Base-by-base conservation (phyloP, 2,329 filamentous ascomycete species). In the Pseudogymnoascus sp. region DNA sequence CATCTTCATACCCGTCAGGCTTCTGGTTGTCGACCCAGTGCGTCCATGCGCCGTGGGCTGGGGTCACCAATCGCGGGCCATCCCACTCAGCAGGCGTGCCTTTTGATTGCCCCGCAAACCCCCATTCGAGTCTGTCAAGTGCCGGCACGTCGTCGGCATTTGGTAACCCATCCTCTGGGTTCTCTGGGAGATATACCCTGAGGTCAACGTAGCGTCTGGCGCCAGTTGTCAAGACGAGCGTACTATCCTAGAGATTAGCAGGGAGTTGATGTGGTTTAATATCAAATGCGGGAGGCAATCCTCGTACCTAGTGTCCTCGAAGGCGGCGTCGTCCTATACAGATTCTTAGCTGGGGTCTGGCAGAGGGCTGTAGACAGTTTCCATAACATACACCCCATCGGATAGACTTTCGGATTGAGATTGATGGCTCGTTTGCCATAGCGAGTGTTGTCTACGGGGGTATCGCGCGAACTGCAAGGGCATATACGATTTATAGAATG, bases 211-310 rank as follows among this genome's bases (percentile, higher is more conserved):
- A 69, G 28, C 65, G 63, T 34, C 59, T 57, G 14, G 58, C 59
- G 35, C 63, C 64, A 18, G 65, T 67, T 18, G 65, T 68, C 25
- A 69, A 61, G 47, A 68, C 66, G 16, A 68, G 60, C n/a, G 66
- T 68, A 57, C 60, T 61, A n/a, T 4, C 9, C 11, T 3, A 9
- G 20, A 28, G 25, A 20, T 54, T 5, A 54, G 47, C n/a, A 16
- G 22, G 3, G 16, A 8, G 6, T 34, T 12, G 14, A n/a, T 16
- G n/a, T 12, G 8, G 9, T 60, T 32, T 57, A 16, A 41, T 11
- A 4, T 39, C 22, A 22, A 50, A 18, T 34, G 20, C 12, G 32
- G 9, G 22, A 8, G 28, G 20, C 16, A 14, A 22, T n/a, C 8
- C 38, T 60, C 35, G n/a, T 25, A 41, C 47, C 47, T 54, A 8